phyloP scores from a whole-genome alignment of 2,329 filamentous ascomycete species.

The Xylariaceae sp. region DNA sequence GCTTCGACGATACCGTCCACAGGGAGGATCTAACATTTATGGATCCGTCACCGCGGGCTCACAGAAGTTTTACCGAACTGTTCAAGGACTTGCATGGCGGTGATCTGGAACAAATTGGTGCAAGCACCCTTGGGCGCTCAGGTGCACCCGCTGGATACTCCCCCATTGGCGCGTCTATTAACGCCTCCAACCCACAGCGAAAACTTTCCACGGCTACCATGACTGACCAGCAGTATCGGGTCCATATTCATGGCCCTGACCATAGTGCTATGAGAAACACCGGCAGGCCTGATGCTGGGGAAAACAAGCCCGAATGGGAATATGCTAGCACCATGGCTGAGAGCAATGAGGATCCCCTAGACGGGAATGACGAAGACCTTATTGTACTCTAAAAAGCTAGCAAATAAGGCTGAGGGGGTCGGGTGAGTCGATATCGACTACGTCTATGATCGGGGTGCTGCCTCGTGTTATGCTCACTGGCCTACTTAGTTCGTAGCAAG shows the following conservation, averaged over 20 bases:
- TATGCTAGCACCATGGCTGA: constrained; percentile 9
- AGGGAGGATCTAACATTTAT: neutral
- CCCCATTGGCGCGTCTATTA: neutral
- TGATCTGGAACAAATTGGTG: neutral
- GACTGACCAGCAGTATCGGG: neutral
- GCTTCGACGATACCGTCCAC: neutral
- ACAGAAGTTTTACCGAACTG: neutral
- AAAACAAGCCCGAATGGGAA: constrained; percentile 33
- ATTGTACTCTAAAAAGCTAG: constrained; percentile 27
- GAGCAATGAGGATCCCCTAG: neutral
- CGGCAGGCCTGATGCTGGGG: neutral
- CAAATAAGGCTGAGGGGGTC: neutral
- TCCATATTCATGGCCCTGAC: neutral
- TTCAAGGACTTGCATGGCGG: neutral
- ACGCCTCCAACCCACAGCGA: neutral
- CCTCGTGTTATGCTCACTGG: too few species aligned
- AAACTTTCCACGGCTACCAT: neutral
- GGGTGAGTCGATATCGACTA: too few species aligned
- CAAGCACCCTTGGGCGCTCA: neutral
- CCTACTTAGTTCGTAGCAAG: too few species aligned
- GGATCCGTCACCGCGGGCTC: neutral
- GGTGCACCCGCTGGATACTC: neutral
- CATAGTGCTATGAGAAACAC: neutral
- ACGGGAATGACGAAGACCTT: constrained; percentile 16
- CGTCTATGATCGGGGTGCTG: too few species aligned